Evolutionary conservation across 352 stramenopile genomes (phyloP).

Genomic region (Hyaloperonospora arabidopsidis): DNA sequence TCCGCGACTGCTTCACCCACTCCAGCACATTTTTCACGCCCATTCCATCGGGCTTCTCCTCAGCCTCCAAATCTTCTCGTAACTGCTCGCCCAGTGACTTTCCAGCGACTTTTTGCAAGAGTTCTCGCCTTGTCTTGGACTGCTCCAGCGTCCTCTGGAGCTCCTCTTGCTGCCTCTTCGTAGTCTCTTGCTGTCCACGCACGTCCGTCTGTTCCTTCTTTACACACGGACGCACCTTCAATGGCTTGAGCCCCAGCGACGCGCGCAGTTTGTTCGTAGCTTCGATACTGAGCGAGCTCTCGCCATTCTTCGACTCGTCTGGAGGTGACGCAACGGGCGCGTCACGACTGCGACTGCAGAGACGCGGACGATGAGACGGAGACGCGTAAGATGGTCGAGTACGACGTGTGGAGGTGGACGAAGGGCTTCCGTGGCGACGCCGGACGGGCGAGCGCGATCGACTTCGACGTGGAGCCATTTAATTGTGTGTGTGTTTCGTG

Average conservation of each 20-base stretch:
- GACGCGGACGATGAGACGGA: slow-evolving; percentile 12
- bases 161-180: slow-evolving; percentile 37
- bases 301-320: slow-evolving; percentile 55
- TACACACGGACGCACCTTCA: slow-evolving; percentile 40
- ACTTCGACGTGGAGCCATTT: no score
- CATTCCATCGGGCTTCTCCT: slow-evolving; percentile 11
- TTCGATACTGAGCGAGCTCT: slow-evolving; percentile 78
- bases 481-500: no score
- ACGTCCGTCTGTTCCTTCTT: slow-evolving; percentile 42
- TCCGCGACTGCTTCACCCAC: slow-evolving; percentile 61
- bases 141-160: slow-evolving; percentile 53
- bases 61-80: slow-evolving; percentile 15
- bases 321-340: slow-evolving; percentile 2
- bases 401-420: slow-evolving; percentile 15
- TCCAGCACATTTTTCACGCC: slow-evolving; percentile 38
- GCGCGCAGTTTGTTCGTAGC: slow-evolving; percentile 73
- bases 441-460: slow-evolving; percentile 20
- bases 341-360: slow-evolving; percentile 17
- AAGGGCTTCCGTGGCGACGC: slow-evolving; percentile 12
- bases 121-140: slow-evolving; percentile 62
- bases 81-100: slow-evolving; percentile 74
- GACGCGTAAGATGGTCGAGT: slow-evolving; percentile 12
- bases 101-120: slow-evolving; percentile 58
- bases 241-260: slow-evolving; percentile 66
- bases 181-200: slow-evolving; percentile 52